Evolutionary conservation across 116 monocot genomes (phyloP).

Genomic region (Cymodocea nodosa): DNA sequence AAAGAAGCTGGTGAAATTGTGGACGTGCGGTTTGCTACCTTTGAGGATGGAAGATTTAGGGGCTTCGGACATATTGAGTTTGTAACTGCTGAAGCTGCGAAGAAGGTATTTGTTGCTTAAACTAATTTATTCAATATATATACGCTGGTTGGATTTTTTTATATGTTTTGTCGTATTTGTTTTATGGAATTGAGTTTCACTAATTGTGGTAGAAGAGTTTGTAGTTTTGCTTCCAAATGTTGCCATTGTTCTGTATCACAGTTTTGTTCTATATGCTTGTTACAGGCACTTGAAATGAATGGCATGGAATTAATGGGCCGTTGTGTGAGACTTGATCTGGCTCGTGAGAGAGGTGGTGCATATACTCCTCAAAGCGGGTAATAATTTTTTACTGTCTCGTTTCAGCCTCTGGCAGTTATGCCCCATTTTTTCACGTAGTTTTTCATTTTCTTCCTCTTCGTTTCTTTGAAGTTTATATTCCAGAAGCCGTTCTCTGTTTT

Average conservation of each 20-base stretch:
- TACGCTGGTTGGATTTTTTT: background rate
- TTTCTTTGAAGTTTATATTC: too few relatives aligned
- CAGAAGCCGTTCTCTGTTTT: too few relatives aligned
- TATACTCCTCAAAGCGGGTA: slow-evolving; percentile 48
- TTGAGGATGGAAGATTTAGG: slow-evolving; percentile 16
- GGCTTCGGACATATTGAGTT: slow-evolving; percentile 48
- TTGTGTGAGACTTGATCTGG: slow-evolving; percentile 41
- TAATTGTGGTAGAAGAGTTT: background rate
- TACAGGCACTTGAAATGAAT: slow-evolving; percentile 55
- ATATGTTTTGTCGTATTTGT: background rate
- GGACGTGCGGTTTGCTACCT: slow-evolving; percentile 16
- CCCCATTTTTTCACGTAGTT: too few relatives aligned
- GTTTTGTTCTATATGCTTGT: background rate
- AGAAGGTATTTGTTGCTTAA: slow-evolving; percentile 17
- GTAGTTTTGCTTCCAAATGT: too few relatives aligned
- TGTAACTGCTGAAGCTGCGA: slow-evolving; percentile 33
- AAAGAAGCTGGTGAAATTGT: slow-evolving; percentile 36
- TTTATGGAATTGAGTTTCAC: background rate
- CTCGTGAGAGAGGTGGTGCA: slow-evolving; percentile 40
- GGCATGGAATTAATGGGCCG: slow-evolving; percentile 40
- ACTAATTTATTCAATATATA: too few relatives aligned
- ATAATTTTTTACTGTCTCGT: background rate
- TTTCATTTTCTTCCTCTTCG: too few relatives aligned
- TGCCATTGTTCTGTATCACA: background rate
- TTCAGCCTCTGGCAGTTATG: too few relatives aligned